phyloP scores from a whole-genome alignment of 2,329 filamentous ascomycete genomes.

The Pseudogymnoascus sp. region DNA sequence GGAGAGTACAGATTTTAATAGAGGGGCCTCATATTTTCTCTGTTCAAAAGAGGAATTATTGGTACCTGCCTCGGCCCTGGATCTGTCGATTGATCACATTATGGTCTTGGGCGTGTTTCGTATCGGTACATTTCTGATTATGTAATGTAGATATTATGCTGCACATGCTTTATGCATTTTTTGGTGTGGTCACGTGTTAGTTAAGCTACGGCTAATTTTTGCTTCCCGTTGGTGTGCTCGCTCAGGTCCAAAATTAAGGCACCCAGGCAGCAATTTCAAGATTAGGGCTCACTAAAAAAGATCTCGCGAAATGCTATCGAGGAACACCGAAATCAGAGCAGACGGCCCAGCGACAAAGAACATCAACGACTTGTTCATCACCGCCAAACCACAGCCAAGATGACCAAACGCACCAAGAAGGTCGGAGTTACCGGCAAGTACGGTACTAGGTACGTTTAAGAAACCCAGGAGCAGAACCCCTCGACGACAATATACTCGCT shows the following conservation, averaged over 20 bases:
- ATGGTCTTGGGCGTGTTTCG: background rate
- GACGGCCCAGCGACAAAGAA: conserved; percentile 9
- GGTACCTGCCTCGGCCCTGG: background rate
- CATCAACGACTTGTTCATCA: conserved; percentile 16
- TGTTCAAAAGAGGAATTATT: background rate
- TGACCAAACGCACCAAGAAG: conserved; percentile 97
- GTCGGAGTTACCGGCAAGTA: conserved; percentile 99
- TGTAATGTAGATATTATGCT: background rate
- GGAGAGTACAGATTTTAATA: background rate
- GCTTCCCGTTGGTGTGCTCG: background rate
- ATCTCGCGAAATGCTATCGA: conserved; percentile 9
- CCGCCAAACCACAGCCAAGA: conserved; percentile 49
- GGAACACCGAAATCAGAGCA: conserved; percentile 8
- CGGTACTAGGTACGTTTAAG: conserved; percentile 72
- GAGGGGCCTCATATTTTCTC: background rate
- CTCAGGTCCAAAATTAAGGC: background rate
- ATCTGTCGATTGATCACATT: conserved; percentile 4
- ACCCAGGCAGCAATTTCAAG: background rate
- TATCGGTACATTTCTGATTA: background rate
- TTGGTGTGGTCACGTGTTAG: background rate
- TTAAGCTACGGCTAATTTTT: background rate
- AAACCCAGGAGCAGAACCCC: conserved; percentile 23
- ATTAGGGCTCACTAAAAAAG: conserved; percentile 10
- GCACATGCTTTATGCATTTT: background rate
- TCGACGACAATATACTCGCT: conserved; percentile 12